Evolutionary conservation across 2,329 filamentous ascomycete species (phyloP).

Genomic region (Aspergillus sp.): DNA sequence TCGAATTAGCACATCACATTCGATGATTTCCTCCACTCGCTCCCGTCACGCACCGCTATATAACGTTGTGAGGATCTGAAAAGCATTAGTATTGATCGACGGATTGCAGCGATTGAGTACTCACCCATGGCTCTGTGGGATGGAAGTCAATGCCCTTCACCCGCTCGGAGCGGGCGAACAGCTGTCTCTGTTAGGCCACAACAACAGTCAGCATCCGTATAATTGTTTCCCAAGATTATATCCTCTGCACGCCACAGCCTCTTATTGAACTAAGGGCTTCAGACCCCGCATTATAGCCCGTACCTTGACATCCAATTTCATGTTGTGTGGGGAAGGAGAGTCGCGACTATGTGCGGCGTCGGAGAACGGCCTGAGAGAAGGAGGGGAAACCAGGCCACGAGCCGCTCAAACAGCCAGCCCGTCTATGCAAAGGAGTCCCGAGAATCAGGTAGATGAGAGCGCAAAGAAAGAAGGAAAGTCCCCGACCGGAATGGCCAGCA

Average conservation of each 20-base stretch:
- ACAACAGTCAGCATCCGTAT: constrained; percentile 42
- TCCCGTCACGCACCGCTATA: constrained; percentile 73
- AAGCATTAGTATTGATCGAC: constrained; percentile 25
- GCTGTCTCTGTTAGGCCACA: constrained; percentile 63
- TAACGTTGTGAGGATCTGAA: constrained; percentile 77
- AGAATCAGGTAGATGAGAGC: constrained; percentile 12
- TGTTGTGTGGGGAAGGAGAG: constrained; percentile 42
- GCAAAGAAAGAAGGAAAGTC: constrained; percentile 17
- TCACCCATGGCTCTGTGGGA: constrained; percentile 91
- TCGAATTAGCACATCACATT: constrained; percentile 29
- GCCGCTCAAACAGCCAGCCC: constrained; percentile 37
- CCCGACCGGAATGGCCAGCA: constrained; percentile 22
- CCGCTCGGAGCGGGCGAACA: constrained; percentile 88
- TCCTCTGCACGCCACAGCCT: neutral
- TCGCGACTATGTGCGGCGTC: constrained; percentile 40
- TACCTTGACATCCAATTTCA: constrained; percentile 65
- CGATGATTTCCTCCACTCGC: constrained; percentile 7
- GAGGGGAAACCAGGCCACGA: constrained; percentile 34
- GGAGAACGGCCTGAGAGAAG: constrained; percentile 32
- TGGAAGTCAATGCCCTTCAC: constrained; percentile 98
- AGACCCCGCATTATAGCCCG: constrained; percentile 20
- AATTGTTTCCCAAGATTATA: constrained; percentile 8
- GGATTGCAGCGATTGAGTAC: constrained; percentile 22
- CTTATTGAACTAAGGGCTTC: neutral
- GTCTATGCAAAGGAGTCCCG: constrained; percentile 16